Percentiles rank a stretch among this genome's conserved stretches.
Evolutionary conservation across 257 asterid species (phyloP).

Genomic region (Craterostigma plantagineum): DNA sequence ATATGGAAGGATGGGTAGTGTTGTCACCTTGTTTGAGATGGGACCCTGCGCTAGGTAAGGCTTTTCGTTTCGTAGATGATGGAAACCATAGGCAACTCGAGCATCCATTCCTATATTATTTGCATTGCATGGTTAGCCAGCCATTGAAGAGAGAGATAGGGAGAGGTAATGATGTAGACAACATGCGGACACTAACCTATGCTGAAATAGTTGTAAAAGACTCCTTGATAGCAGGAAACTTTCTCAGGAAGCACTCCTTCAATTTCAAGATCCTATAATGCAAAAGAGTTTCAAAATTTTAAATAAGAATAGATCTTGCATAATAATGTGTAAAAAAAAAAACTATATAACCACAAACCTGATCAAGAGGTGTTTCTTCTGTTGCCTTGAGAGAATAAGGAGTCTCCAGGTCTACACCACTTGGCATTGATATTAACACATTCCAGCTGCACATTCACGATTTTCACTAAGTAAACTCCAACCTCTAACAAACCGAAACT

Average conservation of each 20-base stretch:
- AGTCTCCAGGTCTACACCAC: constrained; percentile 47
- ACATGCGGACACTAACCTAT: constrained; percentile 32
- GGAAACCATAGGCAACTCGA: constrained; percentile 92
- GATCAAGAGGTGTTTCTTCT: constrained; percentile 59
- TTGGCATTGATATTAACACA: constrained; percentile 72
- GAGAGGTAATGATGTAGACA: too few relatives aligned
- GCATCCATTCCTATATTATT: constrained; percentile 73
- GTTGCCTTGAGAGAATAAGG: constrained; percentile 59
- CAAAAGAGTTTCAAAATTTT: too few relatives aligned
- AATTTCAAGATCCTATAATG: too few relatives aligned
- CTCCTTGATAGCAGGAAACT: constrained; percentile 65
- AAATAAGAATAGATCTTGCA: too few relatives aligned
- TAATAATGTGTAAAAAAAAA: too few relatives aligned
- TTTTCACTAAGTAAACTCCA: not conserved
- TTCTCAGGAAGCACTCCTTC: constrained; percentile 25
- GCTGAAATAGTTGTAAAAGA: constrained; percentile 92
- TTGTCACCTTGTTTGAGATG: too few relatives aligned
- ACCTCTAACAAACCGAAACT: not conserved
- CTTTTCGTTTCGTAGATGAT: constrained; percentile 72
- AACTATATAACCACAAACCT: constrained; percentile 20
- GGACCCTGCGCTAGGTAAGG: constrained; percentile 98
- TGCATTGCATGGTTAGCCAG: too few relatives aligned
- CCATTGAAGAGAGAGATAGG: too few relatives aligned
- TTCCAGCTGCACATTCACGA: constrained; percentile 48
- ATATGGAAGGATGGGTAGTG: too few relatives aligned